Percentiles rank a stretch among this genome's conserved stretches.
Conservation (phyloP, 1,284 basidiomycete species). For the Ganoderma boninense region DNA sequence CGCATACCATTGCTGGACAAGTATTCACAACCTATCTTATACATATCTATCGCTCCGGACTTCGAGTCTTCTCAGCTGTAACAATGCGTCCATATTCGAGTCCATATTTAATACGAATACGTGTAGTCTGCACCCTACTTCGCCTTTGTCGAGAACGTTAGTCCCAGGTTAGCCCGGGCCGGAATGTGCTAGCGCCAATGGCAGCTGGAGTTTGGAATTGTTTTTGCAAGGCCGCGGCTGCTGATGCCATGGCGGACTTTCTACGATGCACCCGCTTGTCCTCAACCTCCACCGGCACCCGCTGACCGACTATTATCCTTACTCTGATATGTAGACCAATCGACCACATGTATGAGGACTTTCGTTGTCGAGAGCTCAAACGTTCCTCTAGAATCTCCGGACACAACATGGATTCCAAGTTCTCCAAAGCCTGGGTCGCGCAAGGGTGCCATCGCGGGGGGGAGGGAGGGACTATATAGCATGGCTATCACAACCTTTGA, state of each 20-base stretch:
- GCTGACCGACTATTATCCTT: too few species aligned
- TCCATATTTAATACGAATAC: background rate
- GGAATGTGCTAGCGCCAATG: background rate
- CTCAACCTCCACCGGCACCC: background rate
- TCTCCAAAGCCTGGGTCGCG: too few species aligned
- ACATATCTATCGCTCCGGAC: background rate
- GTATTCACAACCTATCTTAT: background rate
- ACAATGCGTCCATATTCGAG: background rate
- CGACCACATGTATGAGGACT: too few species aligned
- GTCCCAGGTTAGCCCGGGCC: too few species aligned
- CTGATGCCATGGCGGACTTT: too few species aligned
- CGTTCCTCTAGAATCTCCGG: too few species aligned
- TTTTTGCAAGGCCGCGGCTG: too few species aligned
- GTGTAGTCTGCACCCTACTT: too few species aligned
- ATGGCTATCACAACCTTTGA: background rate
- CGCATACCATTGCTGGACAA: background rate
- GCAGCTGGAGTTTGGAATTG: background rate
- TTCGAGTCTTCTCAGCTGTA: background rate
- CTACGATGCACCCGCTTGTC: background rate
- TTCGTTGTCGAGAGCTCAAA: too few species aligned
- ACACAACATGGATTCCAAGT: too few species aligned
- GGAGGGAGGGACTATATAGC: background rate
- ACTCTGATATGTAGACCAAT: too few species aligned
- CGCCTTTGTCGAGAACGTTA: too few species aligned
- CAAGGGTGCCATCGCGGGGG: background rate